Base-by-base conservation (phyloP, 2,329 filamentous ascomycete species). In the Calonectria leucothoes region DNA sequence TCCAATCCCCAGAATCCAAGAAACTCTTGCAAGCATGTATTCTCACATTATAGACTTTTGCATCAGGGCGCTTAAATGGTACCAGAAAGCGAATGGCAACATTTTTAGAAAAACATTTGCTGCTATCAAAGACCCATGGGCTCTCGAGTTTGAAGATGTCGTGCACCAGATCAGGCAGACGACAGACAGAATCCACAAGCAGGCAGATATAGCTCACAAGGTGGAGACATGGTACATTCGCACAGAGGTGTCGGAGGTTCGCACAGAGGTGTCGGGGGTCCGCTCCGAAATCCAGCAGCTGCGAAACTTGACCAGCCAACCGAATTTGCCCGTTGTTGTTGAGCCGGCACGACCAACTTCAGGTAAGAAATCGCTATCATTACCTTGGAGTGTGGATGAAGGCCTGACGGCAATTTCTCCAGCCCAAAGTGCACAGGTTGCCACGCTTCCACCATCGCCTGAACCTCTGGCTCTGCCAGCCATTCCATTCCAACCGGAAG, bases 1-100 rank as follows among this genome's bases (percentile, higher is more conserved):
- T 20, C 73, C 70, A 8, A n/a, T 74, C 4, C 70, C 70, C 4
- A 57, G n/a, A 6, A 74, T 74, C 20, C 73, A 73, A 25, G 12
- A 33, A 5, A 71, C 70, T 3, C 35, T 74, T 42, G 73, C 73
- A 6, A 51, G 37, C 52, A 70, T 74, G 7, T 73, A 74, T 27
- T 42, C 45, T 0, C 61, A 74, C n/a, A 67, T 74, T n/a, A 57
- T 74, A 48, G 73, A 74, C 42, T 74, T 74, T 66, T 73, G 73
- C 37, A 61, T 67, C 39, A 52, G 73, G 3, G 73, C 70, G 6
- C 35, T 70, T 15, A 64, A 37, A 17, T 74, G 73, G 73, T 70
- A 73, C 35, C 45, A 4, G 11, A 73, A 67, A 15, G 66, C 48
- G 14, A 49, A 25, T 25, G 37, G 66, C 3, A 42, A 37, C 8